phyloP scores from a whole-genome alignment of 2,329 filamentous ascomycete species.

The Colletotrichum ledebouriae region DNA sequence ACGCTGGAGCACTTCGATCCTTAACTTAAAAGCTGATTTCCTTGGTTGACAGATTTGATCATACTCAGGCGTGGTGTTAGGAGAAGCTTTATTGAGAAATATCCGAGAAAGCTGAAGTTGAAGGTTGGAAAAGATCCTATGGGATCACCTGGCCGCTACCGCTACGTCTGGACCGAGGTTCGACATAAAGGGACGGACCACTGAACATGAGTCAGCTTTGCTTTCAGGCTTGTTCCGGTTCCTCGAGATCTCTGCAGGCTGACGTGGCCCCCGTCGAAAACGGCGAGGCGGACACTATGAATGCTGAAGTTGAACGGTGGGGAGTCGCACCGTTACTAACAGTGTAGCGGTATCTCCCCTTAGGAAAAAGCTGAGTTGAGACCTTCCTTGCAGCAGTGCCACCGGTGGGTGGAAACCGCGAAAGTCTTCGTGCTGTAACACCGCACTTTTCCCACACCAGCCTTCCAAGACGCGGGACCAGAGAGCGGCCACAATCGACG shows the following conservation, averaged over 20 bases:
- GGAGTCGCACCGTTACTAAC: constrained; percentile 1
- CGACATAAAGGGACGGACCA: not conserved
- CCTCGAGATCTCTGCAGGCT: not conserved
- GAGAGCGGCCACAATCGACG: not conserved
- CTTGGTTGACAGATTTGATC: not conserved
- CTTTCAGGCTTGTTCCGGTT: not conserved
- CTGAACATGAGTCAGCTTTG: not conserved
- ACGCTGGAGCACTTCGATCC: not conserved
- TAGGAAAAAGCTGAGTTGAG: not conserved
- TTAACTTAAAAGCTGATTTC: not conserved
- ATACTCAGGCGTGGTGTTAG: not conserved
- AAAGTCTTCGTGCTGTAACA: not conserved
- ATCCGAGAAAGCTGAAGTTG: not conserved
- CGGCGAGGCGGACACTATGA: not conserved
- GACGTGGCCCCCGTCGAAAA: not conserved
- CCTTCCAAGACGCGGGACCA: not conserved
- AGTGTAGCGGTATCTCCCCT: not conserved
- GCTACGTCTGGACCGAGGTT: not conserved
- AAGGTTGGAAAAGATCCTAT: constrained; percentile 2
- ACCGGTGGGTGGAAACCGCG: not conserved
- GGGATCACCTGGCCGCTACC: not conserved
- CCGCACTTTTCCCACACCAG: not conserved
- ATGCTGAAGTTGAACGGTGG: not conserved
- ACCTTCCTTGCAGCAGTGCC: constrained; percentile 4
- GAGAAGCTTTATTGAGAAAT: not conserved